Percentiles rank a stretch among this genome's conserved stretches.
phyloP scores from a whole-genome alignment of 768 basidiomycete genomes.

The Tulasnella sp. region DNA sequence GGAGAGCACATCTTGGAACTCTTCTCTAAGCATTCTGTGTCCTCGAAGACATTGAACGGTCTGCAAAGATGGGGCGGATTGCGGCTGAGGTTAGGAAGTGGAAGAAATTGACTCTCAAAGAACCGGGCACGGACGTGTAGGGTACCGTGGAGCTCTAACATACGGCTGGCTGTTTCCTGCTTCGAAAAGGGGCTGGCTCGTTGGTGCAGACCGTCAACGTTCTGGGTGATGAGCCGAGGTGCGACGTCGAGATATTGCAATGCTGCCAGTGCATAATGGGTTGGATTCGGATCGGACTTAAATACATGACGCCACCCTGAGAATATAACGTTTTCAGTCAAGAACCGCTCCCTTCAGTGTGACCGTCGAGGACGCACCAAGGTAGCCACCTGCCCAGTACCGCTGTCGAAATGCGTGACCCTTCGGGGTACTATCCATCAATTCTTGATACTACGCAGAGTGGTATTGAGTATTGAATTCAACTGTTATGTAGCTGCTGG shows the following conservation, averaged over 20 bases:
- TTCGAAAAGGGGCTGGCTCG: slow-evolving; percentile 56
- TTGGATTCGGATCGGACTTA: slow-evolving; percentile 80
- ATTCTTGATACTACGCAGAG: slow-evolving; percentile 62
- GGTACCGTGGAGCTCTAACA: slow-evolving; percentile 86
- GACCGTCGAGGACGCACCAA: slow-evolving; percentile 41
- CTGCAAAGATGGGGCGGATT: slow-evolving; percentile 39
- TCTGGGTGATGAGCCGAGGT: slow-evolving; percentile 67
- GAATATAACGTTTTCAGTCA: not conserved
- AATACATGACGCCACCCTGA: slow-evolving; percentile 75
- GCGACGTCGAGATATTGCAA: slow-evolving; percentile 66
- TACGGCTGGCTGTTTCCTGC: slow-evolving; percentile 42
- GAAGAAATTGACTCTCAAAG: not conserved
- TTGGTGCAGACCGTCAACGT: slow-evolving; percentile 91
- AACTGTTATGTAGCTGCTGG: slow-evolving; percentile 30
- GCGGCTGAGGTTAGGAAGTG: not conserved
- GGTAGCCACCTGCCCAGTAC: slow-evolving; percentile 78
- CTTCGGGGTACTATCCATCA: slow-evolving; percentile 64
- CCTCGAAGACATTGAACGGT: slow-evolving; percentile 73
- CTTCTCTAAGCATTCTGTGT: slow-evolving; percentile 61
- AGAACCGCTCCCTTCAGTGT: not conserved
- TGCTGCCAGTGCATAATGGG: slow-evolving; percentile 82
- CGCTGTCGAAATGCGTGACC: slow-evolving; percentile 78
- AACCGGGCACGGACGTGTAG: slow-evolving; percentile 56
- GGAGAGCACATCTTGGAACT: slow-evolving; percentile 72
- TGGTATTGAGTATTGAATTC: not conserved